These are phyloP conservation scores for Trichoderma gracile DNA, from an alignment of 2,329 filamentous ascomycete genomes.

Conservation along the genomic window DNA sequence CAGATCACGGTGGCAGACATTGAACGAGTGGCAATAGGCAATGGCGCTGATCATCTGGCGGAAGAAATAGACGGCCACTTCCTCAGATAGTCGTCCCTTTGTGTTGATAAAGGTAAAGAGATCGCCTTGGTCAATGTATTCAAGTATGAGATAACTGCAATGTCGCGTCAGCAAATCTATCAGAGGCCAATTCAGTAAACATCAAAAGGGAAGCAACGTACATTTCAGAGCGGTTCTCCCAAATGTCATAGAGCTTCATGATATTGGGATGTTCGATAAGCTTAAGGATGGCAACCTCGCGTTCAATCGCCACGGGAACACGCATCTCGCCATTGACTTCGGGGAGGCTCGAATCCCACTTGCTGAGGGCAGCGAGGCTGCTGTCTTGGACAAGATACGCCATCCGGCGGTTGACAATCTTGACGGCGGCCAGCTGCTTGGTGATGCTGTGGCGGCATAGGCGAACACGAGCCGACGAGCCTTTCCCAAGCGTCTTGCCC, in stretches of 20 bases:
- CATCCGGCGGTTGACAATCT: slow-evolving; percentile 86
- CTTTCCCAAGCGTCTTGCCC: slow-evolving; percentile 84
- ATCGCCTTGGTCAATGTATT: slow-evolving; percentile 79
- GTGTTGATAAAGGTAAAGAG: slow-evolving; percentile 83
- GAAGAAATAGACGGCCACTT: slow-evolving; percentile 80
- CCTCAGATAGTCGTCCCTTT: slow-evolving; percentile 72
- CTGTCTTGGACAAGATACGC: slow-evolving; percentile 80
- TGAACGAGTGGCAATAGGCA: slow-evolving; percentile 89
- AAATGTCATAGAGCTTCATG: slow-evolving; percentile 92
- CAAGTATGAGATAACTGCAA: slow-evolving; percentile 84
- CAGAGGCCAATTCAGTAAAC: background rate
- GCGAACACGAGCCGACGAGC: slow-evolving; percentile 84
- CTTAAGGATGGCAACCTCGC: slow-evolving; percentile 96
- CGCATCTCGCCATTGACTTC: slow-evolving; percentile 62
- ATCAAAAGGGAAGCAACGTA: slow-evolving; percentile 51
- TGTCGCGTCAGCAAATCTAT: background rate
- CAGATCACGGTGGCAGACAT: slow-evolving; percentile 92
- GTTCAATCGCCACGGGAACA: slow-evolving; percentile 86
- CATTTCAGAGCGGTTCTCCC: slow-evolving; percentile 96
- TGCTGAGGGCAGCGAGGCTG: slow-evolving; percentile 80
- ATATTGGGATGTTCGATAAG: slow-evolving; percentile 93
- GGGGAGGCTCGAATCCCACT: slow-evolving; percentile 62
- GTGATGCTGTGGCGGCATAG: slow-evolving; percentile 79
- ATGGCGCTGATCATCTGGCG: slow-evolving; percentile 91
- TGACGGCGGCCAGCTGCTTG: slow-evolving; percentile 82